Evolutionary conservation across 2,329 filamentous ascomycete genomes (phyloP).

Genomic region (Geoglossum cookeanum): DNA sequence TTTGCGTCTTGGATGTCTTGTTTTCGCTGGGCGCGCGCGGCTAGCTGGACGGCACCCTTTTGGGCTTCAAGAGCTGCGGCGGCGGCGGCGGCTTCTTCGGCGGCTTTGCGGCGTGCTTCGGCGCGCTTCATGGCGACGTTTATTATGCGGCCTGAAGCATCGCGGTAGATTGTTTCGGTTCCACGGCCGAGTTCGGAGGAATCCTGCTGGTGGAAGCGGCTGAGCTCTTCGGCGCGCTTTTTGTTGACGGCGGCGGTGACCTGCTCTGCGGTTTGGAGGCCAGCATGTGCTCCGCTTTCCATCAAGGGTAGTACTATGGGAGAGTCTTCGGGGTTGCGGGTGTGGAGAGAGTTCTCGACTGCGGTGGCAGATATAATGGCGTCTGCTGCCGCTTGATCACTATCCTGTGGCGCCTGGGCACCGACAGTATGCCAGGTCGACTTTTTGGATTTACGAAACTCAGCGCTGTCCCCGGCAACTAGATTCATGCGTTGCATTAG

Average conservation of each 20-base stretch:
- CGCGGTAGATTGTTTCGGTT: constrained; percentile 81
- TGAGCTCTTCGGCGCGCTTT: constrained; percentile 44
- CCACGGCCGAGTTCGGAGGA: constrained; percentile 23
- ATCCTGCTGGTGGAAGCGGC: constrained; percentile 23
- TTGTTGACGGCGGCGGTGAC: constrained; percentile 51
- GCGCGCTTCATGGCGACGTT: constrained; percentile 82
- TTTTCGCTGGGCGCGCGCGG: constrained; percentile 42
- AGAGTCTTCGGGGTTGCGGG: constrained; percentile 27
- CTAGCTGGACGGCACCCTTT: constrained; percentile 69
- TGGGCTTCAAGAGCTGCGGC: constrained; percentile 47
- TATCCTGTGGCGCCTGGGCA: constrained; percentile 27
- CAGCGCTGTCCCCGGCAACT: constrained; percentile 18
- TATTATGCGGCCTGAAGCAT: constrained; percentile 84
- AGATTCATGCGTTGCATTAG: background rate
- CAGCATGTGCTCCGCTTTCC: constrained; percentile 74
- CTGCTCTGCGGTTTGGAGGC: constrained; percentile 65
- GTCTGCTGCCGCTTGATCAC: constrained; percentile 49
- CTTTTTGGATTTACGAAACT: constrained; percentile 57
- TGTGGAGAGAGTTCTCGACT: constrained; percentile 39
- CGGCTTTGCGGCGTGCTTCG: constrained; percentile 61
- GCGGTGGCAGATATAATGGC: constrained; percentile 57
- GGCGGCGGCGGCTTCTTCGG: constrained; percentile 48
- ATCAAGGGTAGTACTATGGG: constrained; percentile 40
- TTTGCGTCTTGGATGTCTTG: constrained; percentile 62
- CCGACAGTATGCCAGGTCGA: constrained; percentile 62